A percentile compares a stretch with the other conserved stretches of the same genome.
Evolutionary conservation across 2,329 filamentous ascomycete species (phyloP).

Genomic region (Botrytis elliptica): DNA sequence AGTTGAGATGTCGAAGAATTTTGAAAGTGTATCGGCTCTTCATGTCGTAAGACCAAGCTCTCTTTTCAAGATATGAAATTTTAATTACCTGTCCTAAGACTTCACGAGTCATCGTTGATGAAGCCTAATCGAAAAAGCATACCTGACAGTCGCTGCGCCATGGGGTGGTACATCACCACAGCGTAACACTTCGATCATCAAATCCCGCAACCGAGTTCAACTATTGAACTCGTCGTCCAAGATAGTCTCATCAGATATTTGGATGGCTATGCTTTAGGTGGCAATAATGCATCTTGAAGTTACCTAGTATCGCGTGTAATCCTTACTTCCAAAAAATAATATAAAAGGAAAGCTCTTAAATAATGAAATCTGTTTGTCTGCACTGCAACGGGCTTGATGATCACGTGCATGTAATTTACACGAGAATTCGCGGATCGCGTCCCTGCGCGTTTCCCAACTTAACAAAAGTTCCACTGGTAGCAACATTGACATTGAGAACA

Average conservation of each 20-base stretch:
- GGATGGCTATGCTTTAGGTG: not conserved
- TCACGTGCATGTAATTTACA: constrained; percentile 21
- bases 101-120: too few relatives aligned
- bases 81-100: too few relatives aligned
- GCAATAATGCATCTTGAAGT: not conserved
- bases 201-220: not conserved
- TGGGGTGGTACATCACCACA: not conserved
- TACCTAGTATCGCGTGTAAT: not conserved
- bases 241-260: not conserved
- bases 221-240: not conserved
- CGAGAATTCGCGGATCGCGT: constrained; percentile 21
- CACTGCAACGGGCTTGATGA: not conserved
- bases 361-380: not conserved
- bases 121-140: too few relatives aligned
- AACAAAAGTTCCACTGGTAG: constrained; percentile 4
- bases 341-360: not conserved
- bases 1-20: too few relatives aligned
- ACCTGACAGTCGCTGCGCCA: not conserved
- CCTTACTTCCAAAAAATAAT: not conserved
- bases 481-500: not conserved
- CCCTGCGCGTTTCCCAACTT: not conserved
- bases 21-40: not conserved
- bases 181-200: too few relatives aligned
- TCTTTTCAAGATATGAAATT: not conserved
- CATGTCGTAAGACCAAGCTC: not conserved